These are phyloP conservation scores for Yamagishiella unicocca DNA, from an alignment of 139 green algal species.

Conservation along the genomic window DNA sequence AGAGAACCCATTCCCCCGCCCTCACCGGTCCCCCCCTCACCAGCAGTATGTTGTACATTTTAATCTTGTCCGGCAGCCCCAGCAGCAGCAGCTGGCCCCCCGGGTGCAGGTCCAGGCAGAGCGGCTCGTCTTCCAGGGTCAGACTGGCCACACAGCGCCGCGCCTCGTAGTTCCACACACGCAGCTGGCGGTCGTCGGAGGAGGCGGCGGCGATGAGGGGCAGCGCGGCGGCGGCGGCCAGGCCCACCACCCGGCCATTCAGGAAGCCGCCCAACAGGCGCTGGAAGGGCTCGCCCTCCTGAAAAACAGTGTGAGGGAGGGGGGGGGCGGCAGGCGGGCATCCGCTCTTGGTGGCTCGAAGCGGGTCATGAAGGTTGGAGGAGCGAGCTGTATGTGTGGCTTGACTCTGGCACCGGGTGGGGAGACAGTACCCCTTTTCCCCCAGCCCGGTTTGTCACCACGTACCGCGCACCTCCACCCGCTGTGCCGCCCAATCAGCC, in stretches of 20 bases:
- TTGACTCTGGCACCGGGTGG: too few species aligned
- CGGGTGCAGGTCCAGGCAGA: conserved; percentile 55
- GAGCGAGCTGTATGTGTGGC: too few species aligned
- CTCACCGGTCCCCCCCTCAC: conserved; percentile 28
- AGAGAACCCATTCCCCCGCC: background rate
- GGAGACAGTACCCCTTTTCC: too few species aligned
- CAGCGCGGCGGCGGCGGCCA: conserved; percentile 14
- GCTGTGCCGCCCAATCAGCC: too few species aligned
- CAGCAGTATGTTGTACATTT: conserved; percentile 53
- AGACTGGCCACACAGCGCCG: conserved; percentile 36
- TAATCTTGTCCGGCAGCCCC: conserved; percentile 59
- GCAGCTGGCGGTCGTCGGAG: conserved; percentile 38
- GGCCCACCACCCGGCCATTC: conserved; percentile 11
- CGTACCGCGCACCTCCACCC: too few species aligned
- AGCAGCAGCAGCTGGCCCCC: conserved; percentile 56
- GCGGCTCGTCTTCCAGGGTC: conserved; percentile 61
- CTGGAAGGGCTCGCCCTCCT: conserved; percentile 52
- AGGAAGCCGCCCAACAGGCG: conserved; percentile 44
- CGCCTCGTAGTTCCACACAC: conserved; percentile 52
- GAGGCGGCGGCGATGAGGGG: conserved; percentile 47
- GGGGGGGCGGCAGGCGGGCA: background rate
- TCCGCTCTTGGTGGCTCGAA: too few species aligned
- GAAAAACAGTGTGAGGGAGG: background rate
- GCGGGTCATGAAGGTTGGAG: too few species aligned
- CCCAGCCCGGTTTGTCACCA: too few species aligned